Base-by-base conservation (phyloP, 345 rosid species). In the Gossypium mustelinum region DNA sequence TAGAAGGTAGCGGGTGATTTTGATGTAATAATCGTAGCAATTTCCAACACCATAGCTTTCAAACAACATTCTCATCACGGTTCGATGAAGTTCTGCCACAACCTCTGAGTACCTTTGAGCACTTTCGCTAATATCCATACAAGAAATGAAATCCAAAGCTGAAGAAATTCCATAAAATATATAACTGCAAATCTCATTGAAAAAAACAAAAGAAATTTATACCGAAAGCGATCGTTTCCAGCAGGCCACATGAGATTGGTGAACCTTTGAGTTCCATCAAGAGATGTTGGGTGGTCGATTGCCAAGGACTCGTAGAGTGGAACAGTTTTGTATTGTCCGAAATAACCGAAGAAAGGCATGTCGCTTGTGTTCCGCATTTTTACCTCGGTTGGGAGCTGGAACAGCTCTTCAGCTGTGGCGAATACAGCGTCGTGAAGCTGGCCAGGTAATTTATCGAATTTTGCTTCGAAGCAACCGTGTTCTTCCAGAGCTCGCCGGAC, bases 11-110 rank as follows among this genome's bases (percentile, higher is more conserved):
- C 77, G 76, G 13, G 84, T 86, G 2, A 86, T 78, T 14, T 76
- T 84, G 1, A 81, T 54, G 60, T 86, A 83, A 25, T 79, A 52
- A n/a, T 81, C 82, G 4, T 77, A 73, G 52, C 82, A 68, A 54
- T 83, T 86, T 64, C 79, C 84, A 4, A 80, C 72, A 13, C 90
- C 89, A 55, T 88, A 89, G 81, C 92, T 84, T 63, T 89, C 92
- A 75, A 82, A 88, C 44, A 88, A 20, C 97, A 91, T 87, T 61
- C 81, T 88, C 60, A 83, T 76, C 81, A 88, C 89, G 50, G 65
- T 77, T 48, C 63, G 77, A 7, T 91, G 88, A 43, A 91, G 68
- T 76, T 81, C 86, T 4, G 80, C 81, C 11, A 85, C 58, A 17
- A 86, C 48, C 78, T 76, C 83, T 59, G 90, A 86, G 44, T 78